Base-by-base conservation (phyloP, 1,284 basidiomycete species). In the Fomitopsis palustris region DNA sequence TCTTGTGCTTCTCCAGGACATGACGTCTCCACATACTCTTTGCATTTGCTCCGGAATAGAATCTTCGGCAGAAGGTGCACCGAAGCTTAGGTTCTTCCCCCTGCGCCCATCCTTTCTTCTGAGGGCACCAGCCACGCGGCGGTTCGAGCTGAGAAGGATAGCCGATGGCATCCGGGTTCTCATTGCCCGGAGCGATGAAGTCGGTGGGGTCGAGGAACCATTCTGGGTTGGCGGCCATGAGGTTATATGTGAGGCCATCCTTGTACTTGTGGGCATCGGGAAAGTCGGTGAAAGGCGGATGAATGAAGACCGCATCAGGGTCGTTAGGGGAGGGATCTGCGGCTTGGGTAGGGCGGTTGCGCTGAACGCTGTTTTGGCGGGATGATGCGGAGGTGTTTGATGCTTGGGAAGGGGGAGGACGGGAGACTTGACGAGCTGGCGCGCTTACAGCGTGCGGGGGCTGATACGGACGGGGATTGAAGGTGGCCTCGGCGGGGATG, bases 1-100 rank as follows among this genome's bases (percentile, higher is more conserved):
- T 89, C 72, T 90, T 91, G 71, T 92, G 90, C 67, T 92, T 92
- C 73, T 92, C 90, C 63, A 87, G 90, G 19, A 92, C 89, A 70
- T 92, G 90, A 57, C 90, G 79, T 58, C 90, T 76, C 90, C 90
- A 92, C 90, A 92, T 92, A 65, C 89, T 91, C 72, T 92, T 92
- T 9, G 90, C 90, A 68, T 92, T 92, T 27, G 90, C 87, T 10
- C 90, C 90, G 4, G 88, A 87, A 65, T 92, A 92, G 3, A 84
- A 87, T 62, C 89, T 80, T 61, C 90, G 77, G 66, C 90, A 92
- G 68, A 92, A 92, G 1, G 90, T 92, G 72, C 90, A 92, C 52
- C 90, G 80, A 21, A 92, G 77, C 31, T 86, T 77, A 5, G 89
- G 89, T 65, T 89, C 86, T 68, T 89, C 87, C 3, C 88, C 88